Evolutionary conservation across 2,329 filamentous ascomycete genomes (phyloP).

Genomic region (Fonsecaea pugnacius): DNA sequence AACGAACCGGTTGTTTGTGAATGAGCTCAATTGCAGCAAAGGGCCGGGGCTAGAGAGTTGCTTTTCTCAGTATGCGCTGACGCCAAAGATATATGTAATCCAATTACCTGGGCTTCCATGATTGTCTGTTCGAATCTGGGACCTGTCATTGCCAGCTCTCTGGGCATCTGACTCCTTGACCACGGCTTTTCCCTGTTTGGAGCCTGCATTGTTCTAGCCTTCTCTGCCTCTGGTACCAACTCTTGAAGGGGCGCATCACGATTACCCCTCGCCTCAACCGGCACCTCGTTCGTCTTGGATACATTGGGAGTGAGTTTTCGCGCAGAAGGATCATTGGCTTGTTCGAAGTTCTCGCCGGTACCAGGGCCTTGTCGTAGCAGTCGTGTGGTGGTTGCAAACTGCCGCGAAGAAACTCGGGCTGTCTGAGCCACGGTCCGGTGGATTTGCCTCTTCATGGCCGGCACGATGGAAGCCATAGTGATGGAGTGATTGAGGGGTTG

Average conservation of each 20-base stretch:
- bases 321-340: conserved; percentile 63
- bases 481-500: background rate
- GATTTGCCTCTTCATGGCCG: conserved; percentile 22
- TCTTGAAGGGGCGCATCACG: conserved; percentile 62
- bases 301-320: conserved; percentile 58
- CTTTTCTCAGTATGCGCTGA: conserved; percentile 27
- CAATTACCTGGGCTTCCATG: conserved; percentile 78
- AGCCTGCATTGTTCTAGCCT: conserved; percentile 70
- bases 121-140: conserved; percentile 97
- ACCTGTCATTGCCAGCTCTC: conserved; percentile 84
- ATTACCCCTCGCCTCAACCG: conserved; percentile 54
- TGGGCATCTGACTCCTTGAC: conserved; percentile 82
- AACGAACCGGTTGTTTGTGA: conserved; percentile 91
- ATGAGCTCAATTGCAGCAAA: conserved; percentile 92
- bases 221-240: conserved; percentile 58
- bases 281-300: conserved; percentile 64
- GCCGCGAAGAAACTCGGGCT: conserved; percentile 62
- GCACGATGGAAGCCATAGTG: conserved; percentile 30
- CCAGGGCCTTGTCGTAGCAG: conserved; percentile 33
- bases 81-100: conserved; percentile 35
- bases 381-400: conserved; percentile 47
- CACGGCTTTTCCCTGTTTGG: conserved; percentile 82
- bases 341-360: conserved; percentile 47
- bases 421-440: conserved; percentile 60
- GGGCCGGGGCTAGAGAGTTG: conserved; percentile 76